Percentiles rank a stretch among this genome's conserved stretches.
Conservation (phyloP, 164 flowering plant species). For the Nymphaea colorata region DNA sequence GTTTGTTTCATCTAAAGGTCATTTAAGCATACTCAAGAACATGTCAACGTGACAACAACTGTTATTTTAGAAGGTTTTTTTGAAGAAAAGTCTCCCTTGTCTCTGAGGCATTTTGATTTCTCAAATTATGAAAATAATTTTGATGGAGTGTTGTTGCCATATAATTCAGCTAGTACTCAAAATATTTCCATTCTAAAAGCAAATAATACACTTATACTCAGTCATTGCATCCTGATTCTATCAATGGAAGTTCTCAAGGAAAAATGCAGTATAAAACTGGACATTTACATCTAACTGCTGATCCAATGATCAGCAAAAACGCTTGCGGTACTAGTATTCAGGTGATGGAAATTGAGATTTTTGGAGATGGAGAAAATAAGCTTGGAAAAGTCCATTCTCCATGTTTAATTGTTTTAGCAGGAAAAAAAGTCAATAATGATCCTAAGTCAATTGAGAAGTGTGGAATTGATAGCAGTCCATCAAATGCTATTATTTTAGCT, state of each 20-base stretch:
- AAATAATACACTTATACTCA: no score
- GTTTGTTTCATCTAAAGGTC: conserved; percentile 10
- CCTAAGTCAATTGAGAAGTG: conserved; percentile 6
- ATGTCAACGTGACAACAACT: not conserved
- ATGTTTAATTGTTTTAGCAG: conserved; percentile 3
- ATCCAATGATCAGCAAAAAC: no score
- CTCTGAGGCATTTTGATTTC: conserved; percentile 84
- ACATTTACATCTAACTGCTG: no score
- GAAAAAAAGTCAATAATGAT: conserved; percentile 11
- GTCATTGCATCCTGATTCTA: no score
- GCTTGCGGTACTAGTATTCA: no score
- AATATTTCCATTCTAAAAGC: no score
- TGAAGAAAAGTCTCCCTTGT: conserved; percentile 54
- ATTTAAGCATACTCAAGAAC: conserved; percentile 15
- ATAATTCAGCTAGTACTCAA: no score
- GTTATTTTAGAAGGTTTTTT: conserved; percentile 2
- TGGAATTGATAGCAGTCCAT: conserved; percentile 45
- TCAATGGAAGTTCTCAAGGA: no score
- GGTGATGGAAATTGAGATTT: no score
- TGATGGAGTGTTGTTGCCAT: conserved; percentile 11
- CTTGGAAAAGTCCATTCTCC: no score
- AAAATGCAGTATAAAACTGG: no score
- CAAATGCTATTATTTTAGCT: conserved; percentile 32
- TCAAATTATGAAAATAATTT: conserved; percentile 38
- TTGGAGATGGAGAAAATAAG: no score